Percentiles rank a stretch among this genome's conserved stretches.
Evolutionary conservation across 2,329 filamentous ascomycete genomes (phyloP).

Genomic region (Aspergillus chevalieri): DNA sequence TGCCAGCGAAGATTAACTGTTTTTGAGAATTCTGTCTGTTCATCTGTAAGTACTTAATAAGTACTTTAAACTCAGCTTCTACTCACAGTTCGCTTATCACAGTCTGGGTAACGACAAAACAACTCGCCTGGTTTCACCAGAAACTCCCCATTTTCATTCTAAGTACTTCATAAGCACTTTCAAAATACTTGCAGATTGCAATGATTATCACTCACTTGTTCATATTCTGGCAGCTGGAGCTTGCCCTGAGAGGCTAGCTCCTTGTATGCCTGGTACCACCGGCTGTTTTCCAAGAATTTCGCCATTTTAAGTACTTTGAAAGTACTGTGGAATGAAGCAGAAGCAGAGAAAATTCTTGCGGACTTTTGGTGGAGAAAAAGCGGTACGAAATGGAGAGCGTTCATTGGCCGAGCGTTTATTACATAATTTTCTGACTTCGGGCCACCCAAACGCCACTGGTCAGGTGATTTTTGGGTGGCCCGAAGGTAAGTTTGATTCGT

Average conservation of each 20-base stretch:
- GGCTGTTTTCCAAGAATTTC: neutral
- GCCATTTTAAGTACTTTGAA: neutral
- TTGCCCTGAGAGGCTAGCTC: neutral
- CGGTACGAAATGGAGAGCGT: neutral
- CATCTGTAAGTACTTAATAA: no score
- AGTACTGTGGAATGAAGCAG: neutral
- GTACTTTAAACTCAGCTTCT: no score
- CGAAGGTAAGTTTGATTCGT: neutral
- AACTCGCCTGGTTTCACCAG: no score
- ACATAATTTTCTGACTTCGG: neutral
- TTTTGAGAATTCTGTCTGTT: no score
- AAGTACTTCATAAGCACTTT: no score
- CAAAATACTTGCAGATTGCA: no score
- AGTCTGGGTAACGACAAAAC: no score
- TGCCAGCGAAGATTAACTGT: no score
- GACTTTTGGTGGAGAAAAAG: neutral
- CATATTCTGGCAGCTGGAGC: no score
- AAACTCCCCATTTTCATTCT: no score
- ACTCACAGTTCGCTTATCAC: no score
- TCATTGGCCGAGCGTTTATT: neutral
- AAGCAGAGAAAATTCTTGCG: neutral
- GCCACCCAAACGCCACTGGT: neutral
- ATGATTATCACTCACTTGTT: no score
- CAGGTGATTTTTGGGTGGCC: neutral
- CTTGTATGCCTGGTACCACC: neutral